A percentile compares a stretch with the other conserved stretches of the same genome.
phyloP scores from a whole-genome alignment of 257 asterid species.

The Orobanche coerulescens region DNA sequence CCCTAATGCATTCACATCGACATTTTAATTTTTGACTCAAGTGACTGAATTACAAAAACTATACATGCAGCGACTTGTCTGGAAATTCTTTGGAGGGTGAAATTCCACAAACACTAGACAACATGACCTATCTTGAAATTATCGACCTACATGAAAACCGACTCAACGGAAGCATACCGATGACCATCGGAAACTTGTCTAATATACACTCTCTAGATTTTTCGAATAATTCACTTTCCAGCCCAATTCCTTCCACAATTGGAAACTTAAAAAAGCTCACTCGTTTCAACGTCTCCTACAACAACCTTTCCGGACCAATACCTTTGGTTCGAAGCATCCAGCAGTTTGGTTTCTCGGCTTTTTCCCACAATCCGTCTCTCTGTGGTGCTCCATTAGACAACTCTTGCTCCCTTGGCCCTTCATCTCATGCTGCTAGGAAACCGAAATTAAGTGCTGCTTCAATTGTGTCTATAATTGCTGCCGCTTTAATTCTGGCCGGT shows the following conservation, averaged over 20 bases:
- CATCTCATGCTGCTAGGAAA: conserved; percentile 28
- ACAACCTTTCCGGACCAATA: conserved; percentile 67
- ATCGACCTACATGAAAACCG: conserved; percentile 72
- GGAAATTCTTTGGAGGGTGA: conserved; percentile 57
- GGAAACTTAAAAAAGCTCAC: conserved; percentile 48
- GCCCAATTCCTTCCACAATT: conserved; percentile 52
- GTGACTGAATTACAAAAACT: conserved; percentile 10
- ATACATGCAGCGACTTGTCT: conserved; percentile 63
- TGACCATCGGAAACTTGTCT: conserved; percentile 51
- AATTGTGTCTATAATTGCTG: conserved; percentile 81
- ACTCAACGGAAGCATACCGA: conserved; percentile 60
- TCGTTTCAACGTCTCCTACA: conserved; percentile 71
- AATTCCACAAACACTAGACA: conserved; percentile 50
- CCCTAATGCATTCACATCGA: too few species aligned
- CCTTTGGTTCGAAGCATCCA: conserved; percentile 53
- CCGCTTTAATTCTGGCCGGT: conserved; percentile 58
- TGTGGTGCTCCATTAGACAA: conserved; percentile 69
- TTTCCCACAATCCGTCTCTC: conserved; percentile 56
- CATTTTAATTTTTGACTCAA: conserved; percentile 5
- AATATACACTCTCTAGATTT: conserved; percentile 58
- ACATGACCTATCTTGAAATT: conserved; percentile 55
- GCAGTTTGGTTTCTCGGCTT: conserved; percentile 59
- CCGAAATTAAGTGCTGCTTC: conserved; percentile 65
- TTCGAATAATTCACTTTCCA: conserved; percentile 53
- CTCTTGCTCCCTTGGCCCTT: conserved; percentile 32